Evolutionary conservation across 176 grass and related monocot genomes (phyloP).

Genomic region (Musa schizocarpa): DNA sequence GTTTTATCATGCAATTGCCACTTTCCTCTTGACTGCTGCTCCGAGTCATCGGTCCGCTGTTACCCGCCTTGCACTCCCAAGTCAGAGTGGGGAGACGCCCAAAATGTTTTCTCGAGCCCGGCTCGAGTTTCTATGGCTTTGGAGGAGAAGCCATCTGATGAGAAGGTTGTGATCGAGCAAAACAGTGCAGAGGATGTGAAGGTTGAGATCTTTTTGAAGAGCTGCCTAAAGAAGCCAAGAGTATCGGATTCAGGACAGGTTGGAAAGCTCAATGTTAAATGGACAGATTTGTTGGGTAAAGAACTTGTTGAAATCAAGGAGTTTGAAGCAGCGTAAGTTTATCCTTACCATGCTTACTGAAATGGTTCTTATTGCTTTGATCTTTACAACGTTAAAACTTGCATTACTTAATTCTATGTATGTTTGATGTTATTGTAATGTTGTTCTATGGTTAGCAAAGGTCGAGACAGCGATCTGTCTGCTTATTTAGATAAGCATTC

Average conservation of each 20-base stretch:
- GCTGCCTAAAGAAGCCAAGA: constrained; percentile 14
- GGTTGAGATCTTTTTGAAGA: constrained; percentile 3
- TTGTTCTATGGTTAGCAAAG: too few species aligned
- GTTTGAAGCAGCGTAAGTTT: constrained; percentile 12
- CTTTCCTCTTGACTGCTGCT: constrained; percentile 4
- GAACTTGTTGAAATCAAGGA: constrained; percentile 18
- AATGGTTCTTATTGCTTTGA: neutral
- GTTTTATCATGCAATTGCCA: constrained; percentile 5
- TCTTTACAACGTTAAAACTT: neutral
- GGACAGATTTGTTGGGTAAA: constrained; percentile 13
- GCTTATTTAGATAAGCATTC: too few species aligned
- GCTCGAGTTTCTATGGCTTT: neutral
- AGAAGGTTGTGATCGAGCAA: constrained; percentile 12
- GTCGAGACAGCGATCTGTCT: too few species aligned
- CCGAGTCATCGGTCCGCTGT: neutral
- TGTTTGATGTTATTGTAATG: too few species aligned
- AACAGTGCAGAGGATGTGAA: neutral
- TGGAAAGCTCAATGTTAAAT: constrained; percentile 10
- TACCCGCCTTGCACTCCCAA: neutral
- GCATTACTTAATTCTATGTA: too few species aligned
- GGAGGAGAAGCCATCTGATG: neutral
- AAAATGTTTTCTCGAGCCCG: neutral
- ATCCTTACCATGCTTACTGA: neutral
- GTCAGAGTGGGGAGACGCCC: neutral
- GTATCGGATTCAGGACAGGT: neutral